Conservation (phyloP, 305 asterid genomes). For the Fraxinus paxiana region DNA sequence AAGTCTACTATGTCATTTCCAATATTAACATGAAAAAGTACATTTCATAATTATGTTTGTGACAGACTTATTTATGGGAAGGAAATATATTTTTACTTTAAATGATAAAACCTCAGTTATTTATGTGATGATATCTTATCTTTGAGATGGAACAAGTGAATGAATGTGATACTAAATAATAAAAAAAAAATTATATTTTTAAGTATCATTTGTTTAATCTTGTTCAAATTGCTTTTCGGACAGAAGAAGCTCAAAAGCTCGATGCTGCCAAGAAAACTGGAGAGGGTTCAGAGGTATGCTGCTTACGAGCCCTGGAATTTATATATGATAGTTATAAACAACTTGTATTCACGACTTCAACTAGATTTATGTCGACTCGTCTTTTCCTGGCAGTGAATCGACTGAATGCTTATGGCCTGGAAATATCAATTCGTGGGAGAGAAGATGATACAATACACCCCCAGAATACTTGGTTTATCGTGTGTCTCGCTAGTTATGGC, state of each 20-base stretch:
- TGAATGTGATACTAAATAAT: background rate
- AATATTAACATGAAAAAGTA: background rate
- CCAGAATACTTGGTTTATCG: constrained; percentile 23
- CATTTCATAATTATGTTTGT: background rate
- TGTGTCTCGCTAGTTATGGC: constrained; percentile 27
- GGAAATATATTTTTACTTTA: background rate
- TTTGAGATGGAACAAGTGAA: background rate
- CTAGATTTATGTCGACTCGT: background rate
- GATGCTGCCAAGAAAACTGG: constrained; percentile 53
- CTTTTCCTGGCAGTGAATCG: constrained; percentile 52
- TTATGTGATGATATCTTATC: background rate
- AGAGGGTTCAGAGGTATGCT: constrained; percentile 61
- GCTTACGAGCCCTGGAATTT: background rate
- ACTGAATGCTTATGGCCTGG: constrained; percentile 25
- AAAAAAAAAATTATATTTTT: background rate
- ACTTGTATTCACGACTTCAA: background rate
- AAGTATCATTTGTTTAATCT: background rate
- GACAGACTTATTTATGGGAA: background rate
- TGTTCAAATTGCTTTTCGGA: constrained; percentile 5
- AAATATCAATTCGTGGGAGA: constrained; percentile 23
- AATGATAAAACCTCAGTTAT: background rate
- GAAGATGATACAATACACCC: constrained; percentile 8
- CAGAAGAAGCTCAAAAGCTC: constrained; percentile 59
- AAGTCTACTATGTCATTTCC: background rate
- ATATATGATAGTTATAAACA: background rate